Percentiles rank a stretch among this genome's conserved stretches.
phyloP scores from a whole-genome alignment of 2,329 filamentous ascomycete genomes.

The Exophiala viscosa region DNA sequence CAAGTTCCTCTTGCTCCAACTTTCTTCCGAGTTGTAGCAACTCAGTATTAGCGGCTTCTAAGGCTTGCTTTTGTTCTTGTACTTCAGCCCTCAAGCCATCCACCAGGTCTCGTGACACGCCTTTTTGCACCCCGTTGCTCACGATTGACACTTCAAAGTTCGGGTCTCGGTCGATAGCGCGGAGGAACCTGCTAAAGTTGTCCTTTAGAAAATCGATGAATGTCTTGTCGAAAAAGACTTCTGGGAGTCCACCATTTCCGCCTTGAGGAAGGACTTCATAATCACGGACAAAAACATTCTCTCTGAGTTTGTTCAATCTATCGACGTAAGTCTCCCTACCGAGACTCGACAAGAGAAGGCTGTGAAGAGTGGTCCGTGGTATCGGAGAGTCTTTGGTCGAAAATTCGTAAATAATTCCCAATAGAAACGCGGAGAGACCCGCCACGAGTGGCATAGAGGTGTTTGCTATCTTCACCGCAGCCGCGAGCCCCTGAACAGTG shows the following conservation, averaged over 20 bases:
- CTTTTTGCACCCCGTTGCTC: constrained; percentile 75
- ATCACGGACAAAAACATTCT: constrained; percentile 75
- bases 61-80: constrained; percentile 63
- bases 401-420: constrained; percentile 92
- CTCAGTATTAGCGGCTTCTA: constrained; percentile 57
- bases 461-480: constrained; percentile 63
- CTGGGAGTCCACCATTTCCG: constrained; percentile 59
- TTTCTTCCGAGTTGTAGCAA: constrained; percentile 53
- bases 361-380: constrained; percentile 72
- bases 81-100: constrained; percentile 77
- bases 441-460: constrained; percentile 65
- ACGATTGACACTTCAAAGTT: constrained; percentile 79
- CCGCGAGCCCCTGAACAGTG: constrained; percentile 80
- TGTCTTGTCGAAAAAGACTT: constrained; percentile 77
- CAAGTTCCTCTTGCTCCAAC: constrained; percentile 67
- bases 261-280: constrained; percentile 78
- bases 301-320: constrained; percentile 70
- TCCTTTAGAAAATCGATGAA: constrained; percentile 96
- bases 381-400: constrained; percentile 96
- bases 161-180: constrained; percentile 87
- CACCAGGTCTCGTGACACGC: constrained; percentile 88
- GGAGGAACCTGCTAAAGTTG: constrained; percentile 79
- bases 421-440: constrained; percentile 76
- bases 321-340: constrained; percentile 86
- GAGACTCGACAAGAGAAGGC: constrained; percentile 70